These are phyloP conservation scores for Yamadazyma laniorum DNA, from an alignment of 805 yeast species.

Conservation along the genomic window DNA sequence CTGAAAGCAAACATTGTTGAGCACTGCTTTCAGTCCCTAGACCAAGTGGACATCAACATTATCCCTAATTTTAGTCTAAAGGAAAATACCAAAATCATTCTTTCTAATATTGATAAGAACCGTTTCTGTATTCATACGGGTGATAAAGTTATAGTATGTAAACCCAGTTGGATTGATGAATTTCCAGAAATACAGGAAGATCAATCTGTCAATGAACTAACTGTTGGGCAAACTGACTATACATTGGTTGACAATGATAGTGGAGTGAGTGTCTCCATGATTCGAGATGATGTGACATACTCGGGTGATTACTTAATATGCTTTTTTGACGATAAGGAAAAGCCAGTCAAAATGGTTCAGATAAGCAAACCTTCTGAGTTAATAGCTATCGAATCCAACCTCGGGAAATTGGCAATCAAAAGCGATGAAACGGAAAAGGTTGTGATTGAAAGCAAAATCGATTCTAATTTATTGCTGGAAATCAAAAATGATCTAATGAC, in stretches of 20 bases:
- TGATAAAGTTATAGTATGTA: constrained; percentile 12
- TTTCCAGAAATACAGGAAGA: constrained; percentile 6
- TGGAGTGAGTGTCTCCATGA: constrained; percentile 8
- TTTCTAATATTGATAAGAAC: constrained; percentile 8
- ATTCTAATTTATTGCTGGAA: constrained; percentile 2
- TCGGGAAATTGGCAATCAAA: neutral
- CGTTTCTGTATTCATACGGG: constrained; percentile 6
- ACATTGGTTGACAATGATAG: neutral
- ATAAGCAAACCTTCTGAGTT: neutral
- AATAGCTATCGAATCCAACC: neutral
- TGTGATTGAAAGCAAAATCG: constrained; percentile 2
- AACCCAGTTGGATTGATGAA: constrained; percentile 17
- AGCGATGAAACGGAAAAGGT: neutral
- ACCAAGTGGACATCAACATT: constrained; percentile 16
- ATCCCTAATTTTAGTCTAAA: constrained; percentile 9
- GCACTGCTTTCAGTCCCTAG: neutral
- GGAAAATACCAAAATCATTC: constrained; percentile 1
- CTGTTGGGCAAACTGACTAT: no score
- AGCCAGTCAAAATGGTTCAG: neutral
- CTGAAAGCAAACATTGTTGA: neutral
- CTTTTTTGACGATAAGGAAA: neutral
- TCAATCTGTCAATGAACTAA: constrained; percentile 1
- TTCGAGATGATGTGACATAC: constrained; percentile 26
- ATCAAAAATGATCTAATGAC: constrained; percentile 7
- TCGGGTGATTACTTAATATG: constrained; percentile 26